Evolutionary conservation across 192 early-diverging fungal genomes (phyloP).

Genomic region (Coemansia sp.): DNA sequence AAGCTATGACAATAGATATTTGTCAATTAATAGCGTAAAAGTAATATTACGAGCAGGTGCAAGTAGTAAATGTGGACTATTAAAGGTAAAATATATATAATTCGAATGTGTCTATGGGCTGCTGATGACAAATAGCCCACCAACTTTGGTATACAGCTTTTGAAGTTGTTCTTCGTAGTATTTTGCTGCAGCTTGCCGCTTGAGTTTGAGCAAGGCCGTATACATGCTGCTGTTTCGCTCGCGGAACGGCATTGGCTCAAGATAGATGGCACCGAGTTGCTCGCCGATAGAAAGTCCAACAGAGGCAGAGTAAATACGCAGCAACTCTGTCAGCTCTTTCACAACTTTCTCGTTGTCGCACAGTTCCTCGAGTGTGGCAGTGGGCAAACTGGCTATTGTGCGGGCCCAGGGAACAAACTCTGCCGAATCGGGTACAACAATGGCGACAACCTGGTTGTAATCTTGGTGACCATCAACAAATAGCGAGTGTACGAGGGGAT

Average conservation of each 20-base stretch:
- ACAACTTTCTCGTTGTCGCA: constrained; percentile 55
- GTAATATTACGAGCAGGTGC: too few species aligned
- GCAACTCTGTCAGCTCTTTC: constrained; percentile 60
- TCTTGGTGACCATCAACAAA: constrained; percentile 87
- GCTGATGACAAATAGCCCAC: not conserved
- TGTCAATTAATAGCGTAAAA: too few species aligned
- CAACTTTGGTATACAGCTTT: constrained; percentile 55
- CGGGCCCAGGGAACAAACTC: constrained; percentile 67
- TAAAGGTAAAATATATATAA: too few species aligned
- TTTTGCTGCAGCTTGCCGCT: constrained; percentile 25
- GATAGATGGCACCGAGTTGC: constrained; percentile 66
- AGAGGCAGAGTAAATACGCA: constrained; percentile 60
- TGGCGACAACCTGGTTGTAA: constrained; percentile 75
- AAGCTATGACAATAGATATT: too few species aligned
- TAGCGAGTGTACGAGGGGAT: constrained; percentile 73
- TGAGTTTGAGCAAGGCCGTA: constrained; percentile 79
- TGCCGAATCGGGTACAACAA: constrained; percentile 77
- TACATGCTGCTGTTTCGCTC: constrained; percentile 69
- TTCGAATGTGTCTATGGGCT: too few species aligned
- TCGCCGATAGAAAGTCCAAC: constrained; percentile 77
- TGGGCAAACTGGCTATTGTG: constrained; percentile 18
- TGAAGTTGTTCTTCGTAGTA: constrained; percentile 56
- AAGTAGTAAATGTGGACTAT: too few species aligned
- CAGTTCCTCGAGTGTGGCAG: constrained; percentile 56
- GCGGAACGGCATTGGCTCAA: constrained; percentile 69